Evolutionary conservation across 1,284 basidiomycete genomes (phyloP), one percentile per base, ranked within the genome.

Genomic region (Heterobasidion parviporum): DNA sequence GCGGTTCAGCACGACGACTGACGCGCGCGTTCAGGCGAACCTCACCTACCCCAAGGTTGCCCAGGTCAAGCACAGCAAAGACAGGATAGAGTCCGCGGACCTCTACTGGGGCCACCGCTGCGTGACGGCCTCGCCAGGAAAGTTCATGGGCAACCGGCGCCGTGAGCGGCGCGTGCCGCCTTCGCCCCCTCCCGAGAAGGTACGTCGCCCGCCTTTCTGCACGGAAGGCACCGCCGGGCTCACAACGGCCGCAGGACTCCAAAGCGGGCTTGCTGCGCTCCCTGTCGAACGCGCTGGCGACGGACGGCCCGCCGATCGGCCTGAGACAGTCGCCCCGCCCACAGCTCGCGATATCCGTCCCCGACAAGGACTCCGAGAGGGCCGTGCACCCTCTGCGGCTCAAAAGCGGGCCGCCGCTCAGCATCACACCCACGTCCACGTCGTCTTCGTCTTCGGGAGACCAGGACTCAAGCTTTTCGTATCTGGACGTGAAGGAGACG

Each of bases 11-110:
- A 36, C 53, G 49, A 48, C 20, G 45, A 20, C 47, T 18, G 6
- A 33, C 52, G 43, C n/a, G 10, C 16, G 9, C 47, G 47, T 14
- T 15, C 55, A 74, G 69, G 55, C 57, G 50, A 65, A 61, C 46
- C 53, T 68, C 8, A 60, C 62, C 20, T 75, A 75, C 57, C 75
- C 74, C 32, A 69, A 62, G 55, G 68, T 75, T 50, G 74, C 74
- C 14, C 74, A 75, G 57, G 62, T 62, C 36, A 74, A 70, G 58
- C 68, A 68, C 54, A 57, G 41, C 36, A 63, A 66, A 15, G 65
- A 69, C 59, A 64, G 70, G 53, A 61, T 57, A 55, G 56, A 56
- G 20, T 71, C 64, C 20, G 63, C 66, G 32, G 74, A 74, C 59
- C 62, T 74, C 26, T 69, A 62, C 56, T 77, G 74, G 75, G 63